These are phyloP conservation scores for Penicillium flavigenum DNA, from an alignment of 495 filamentous ascomycete species.

Conservation along the genomic window DNA sequence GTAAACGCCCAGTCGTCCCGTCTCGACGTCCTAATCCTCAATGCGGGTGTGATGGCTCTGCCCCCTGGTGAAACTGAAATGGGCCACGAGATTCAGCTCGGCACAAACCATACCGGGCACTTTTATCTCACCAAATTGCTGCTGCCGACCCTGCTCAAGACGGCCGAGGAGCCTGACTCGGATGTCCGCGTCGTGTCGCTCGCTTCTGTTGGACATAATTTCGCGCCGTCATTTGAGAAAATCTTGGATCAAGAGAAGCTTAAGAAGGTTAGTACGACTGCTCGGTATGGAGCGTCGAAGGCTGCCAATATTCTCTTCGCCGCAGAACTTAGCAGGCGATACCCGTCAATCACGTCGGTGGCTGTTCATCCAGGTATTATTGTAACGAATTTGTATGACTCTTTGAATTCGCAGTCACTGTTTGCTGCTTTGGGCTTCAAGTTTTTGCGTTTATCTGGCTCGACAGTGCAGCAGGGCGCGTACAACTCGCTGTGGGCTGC, in stretches of 20 bases:
- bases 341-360: slow-evolving; percentile 45
- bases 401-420: slow-evolving; percentile 14
- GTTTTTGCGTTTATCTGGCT: slow-evolving; percentile 16
- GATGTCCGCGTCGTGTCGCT: slow-evolving; percentile 48
- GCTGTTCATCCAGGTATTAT: slow-evolving; percentile 50
- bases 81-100: slow-evolving; percentile 58
- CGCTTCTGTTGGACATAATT: slow-evolving; percentile 37
- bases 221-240: slow-evolving; percentile 29
- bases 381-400: slow-evolving; percentile 31
- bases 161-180: slow-evolving; percentile 35
- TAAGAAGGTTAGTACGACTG: slow-evolving; percentile 43
- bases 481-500: slow-evolving; percentile 45
- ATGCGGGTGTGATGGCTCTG: slow-evolving; percentile 62
- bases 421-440: slow-evolving; percentile 16
- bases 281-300: slow-evolving; percentile 57
- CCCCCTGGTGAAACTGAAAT: slow-evolving; percentile 39
- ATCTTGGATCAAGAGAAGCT: slow-evolving; percentile 32
- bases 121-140: slow-evolving; percentile 56
- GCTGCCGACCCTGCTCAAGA: slow-evolving; percentile 31
- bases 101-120: slow-evolving; percentile 58
- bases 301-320: slow-evolving; percentile 59
- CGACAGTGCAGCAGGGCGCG: slow-evolving; percentile 33
- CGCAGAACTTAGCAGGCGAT: slow-evolving; percentile 45
- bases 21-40: slow-evolving; percentile 63
- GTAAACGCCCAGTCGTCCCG: slow-evolving; percentile 48